Conservation (phyloP, 768 basidiomycete genomes). For the Termitomyces sp. region DNA sequence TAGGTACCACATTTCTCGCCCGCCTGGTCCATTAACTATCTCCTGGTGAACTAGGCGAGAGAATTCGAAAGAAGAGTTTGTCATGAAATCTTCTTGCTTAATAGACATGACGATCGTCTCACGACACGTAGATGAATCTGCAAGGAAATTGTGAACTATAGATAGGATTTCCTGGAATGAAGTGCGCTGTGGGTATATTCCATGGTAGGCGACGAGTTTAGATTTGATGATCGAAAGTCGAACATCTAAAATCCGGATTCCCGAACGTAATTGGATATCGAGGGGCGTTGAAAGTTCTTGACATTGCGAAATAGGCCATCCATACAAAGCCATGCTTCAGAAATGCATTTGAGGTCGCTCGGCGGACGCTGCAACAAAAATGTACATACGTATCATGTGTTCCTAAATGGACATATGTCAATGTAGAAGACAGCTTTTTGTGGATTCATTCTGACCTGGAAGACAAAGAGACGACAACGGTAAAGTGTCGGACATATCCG, state of each 20-base stretch:
- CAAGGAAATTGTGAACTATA: constrained; percentile 62
- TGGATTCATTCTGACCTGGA: constrained; percentile 52
- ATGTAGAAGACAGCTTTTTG: not conserved
- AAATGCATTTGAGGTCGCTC: not conserved
- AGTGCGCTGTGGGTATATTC: constrained; percentile 63
- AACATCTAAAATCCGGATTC: constrained; percentile 81
- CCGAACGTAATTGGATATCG: constrained; percentile 63
- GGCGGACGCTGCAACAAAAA: not conserved
- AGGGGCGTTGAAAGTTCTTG: constrained; percentile 65
- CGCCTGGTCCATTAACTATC: constrained; percentile 53
- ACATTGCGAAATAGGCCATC: constrained; percentile 86
- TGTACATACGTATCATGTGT: constrained; percentile 66
- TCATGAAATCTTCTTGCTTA: constrained; percentile 77
- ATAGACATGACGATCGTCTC: constrained; percentile 87
- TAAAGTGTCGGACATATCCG: constrained; percentile 60
- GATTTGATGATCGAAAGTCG: constrained; percentile 66
- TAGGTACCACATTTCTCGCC: constrained; percentile 72
- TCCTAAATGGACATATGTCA: constrained; percentile 28
- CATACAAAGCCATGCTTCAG: constrained; percentile 75
- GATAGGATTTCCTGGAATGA: constrained; percentile 65
- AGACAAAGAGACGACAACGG: constrained; percentile 73
- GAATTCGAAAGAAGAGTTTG: constrained; percentile 46
- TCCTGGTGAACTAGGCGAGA: constrained; percentile 63
- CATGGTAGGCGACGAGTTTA: constrained; percentile 78
- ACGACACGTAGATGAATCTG: constrained; percentile 45